Evolutionary conservation across 2,329 filamentous ascomycete genomes (phyloP), one percentile per base, ranked within the genome.

Genomic region (Aspergillus niger): DNA sequence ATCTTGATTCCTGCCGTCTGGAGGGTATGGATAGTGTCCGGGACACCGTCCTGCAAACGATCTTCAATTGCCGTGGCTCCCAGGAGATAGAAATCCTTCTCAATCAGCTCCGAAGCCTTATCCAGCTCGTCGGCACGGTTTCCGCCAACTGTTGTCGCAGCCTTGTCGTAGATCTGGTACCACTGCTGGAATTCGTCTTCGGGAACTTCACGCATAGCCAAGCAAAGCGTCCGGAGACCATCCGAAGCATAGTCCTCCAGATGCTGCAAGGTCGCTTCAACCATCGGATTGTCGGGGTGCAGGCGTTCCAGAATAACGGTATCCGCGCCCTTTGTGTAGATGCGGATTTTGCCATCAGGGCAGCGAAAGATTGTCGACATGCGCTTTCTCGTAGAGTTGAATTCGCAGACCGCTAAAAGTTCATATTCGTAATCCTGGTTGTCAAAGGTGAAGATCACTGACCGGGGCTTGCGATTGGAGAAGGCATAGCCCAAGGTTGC

Each of bases 191-290:
- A 99, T 72, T 99, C 95, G 26, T 90, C 83, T 65, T 99, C 94
- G 0, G 93, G 88, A 22, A 99, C 82, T 76, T 98, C 95, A 58
- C 95, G 90, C 89, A 97, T 92, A 8, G 95, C 92, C 65, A 99
- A 81, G 79, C 96, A 99, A 13, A 99, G 85, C 5, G 95, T 99
- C 70, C 95, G 90, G 55, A 99, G 83, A 76, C 95, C 96, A 69
- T 99, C 95, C 0, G 94, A 96, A 6, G 95, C 95, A 74, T 99
- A 99, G 72, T 99, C 96, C 77, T 99, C 96, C n/a, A 99, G 83
- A 75, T 99, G 96, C 58, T 92, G 88, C 64, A 98, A 81, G 0
- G 95, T 99, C n/a, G 85, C 81, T 72, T 99, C 95, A 2, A 96
- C 90, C 65, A 91, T 90, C 1, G 91, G 90, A 70, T 96, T 96